Conservation (phyloP, 2,329 filamentous ascomycete genomes). For the Aureobasidium pullulans region DNA sequence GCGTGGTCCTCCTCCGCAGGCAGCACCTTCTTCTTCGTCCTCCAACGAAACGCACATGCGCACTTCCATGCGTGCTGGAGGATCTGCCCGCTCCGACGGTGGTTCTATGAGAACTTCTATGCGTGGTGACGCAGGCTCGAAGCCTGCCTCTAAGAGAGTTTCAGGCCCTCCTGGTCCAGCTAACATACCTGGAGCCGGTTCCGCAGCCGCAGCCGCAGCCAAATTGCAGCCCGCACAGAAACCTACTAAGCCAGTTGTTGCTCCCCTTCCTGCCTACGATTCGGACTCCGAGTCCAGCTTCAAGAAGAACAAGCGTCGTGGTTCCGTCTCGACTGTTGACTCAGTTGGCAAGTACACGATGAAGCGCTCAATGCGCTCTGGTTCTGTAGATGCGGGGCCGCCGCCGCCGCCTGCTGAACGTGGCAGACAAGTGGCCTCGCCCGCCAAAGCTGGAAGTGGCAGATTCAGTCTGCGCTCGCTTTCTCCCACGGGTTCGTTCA, state of each 20-base stretch:
- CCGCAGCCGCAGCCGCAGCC: slow-evolving; percentile 17
- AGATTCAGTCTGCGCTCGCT: slow-evolving; percentile 63
- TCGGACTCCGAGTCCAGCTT: slow-evolving; percentile 63
- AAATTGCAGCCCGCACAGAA: slow-evolving; percentile 21
- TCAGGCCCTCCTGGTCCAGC: slow-evolving; percentile 15
- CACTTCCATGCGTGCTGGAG: slow-evolving; percentile 31
- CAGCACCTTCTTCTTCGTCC: not conserved
- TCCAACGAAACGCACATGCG: slow-evolving; percentile 27
- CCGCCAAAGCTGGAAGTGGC: slow-evolving; percentile 31
- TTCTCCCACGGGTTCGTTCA: slow-evolving; percentile 56
- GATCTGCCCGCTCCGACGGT: slow-evolving; percentile 15
- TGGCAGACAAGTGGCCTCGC: slow-evolving; percentile 36
- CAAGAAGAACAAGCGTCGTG: slow-evolving; percentile 43
- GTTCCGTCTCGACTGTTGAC: slow-evolving; percentile 22
- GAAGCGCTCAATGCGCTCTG: slow-evolving; percentile 64
- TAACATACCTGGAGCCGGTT: slow-evolving; percentile 21
- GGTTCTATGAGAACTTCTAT: slow-evolving; percentile 23
- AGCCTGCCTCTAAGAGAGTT: slow-evolving; percentile 13
- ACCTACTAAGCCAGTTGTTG: not conserved
- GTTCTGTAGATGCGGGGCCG: slow-evolving; percentile 28
- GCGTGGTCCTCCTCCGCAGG: slow-evolving; percentile 20
- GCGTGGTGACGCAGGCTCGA: slow-evolving; percentile 18
- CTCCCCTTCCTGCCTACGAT: slow-evolving; percentile 28
- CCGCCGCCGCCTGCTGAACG: slow-evolving; percentile 27
- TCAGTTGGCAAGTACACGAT: slow-evolving; percentile 52